Evolutionary conservation across 768 basidiomycete genomes (phyloP).

Genomic region (Arthromyces matolae): DNA sequence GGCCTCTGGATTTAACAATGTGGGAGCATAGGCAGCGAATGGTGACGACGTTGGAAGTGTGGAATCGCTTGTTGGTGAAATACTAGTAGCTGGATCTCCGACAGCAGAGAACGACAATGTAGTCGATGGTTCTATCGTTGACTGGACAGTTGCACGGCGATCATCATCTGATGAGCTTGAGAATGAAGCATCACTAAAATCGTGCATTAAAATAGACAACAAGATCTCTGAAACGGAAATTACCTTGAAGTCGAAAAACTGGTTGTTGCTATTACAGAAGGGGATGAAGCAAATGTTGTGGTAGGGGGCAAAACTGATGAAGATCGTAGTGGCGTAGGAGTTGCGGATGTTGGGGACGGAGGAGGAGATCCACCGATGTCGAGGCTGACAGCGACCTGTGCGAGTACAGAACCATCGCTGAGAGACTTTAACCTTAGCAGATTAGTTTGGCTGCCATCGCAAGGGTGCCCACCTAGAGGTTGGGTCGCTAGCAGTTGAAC

Average conservation of each 20-base stretch:
- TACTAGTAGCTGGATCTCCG: not conserved
- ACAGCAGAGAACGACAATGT: not conserved
- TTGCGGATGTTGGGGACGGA: not conserved
- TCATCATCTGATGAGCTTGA: not conserved
- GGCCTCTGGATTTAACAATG: too few relatives aligned
- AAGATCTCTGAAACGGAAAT: not conserved
- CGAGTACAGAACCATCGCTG: not conserved
- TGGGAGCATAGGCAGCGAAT: too few relatives aligned
- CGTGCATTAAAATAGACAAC: not conserved
- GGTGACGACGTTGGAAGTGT: too few relatives aligned
- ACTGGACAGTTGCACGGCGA: not conserved
- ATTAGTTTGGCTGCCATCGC: too few relatives aligned
- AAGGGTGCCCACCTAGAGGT: not conserved
- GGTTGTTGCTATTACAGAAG: not conserved
- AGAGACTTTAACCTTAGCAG: too few relatives aligned
- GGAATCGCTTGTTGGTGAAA: not conserved
- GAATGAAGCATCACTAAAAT: not conserved
- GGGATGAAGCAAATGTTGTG: not conserved
- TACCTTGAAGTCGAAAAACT: not conserved
- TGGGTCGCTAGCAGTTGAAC: slow-evolving; percentile 1
- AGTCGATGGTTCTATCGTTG: not conserved
- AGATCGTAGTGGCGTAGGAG: too few relatives aligned
- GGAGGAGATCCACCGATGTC: not conserved
- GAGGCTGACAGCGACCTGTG: not conserved
- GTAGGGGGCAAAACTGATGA: too few relatives aligned